Base-by-base conservation (phyloP, 345 rosid species). In the Gossypium australe region DNA sequence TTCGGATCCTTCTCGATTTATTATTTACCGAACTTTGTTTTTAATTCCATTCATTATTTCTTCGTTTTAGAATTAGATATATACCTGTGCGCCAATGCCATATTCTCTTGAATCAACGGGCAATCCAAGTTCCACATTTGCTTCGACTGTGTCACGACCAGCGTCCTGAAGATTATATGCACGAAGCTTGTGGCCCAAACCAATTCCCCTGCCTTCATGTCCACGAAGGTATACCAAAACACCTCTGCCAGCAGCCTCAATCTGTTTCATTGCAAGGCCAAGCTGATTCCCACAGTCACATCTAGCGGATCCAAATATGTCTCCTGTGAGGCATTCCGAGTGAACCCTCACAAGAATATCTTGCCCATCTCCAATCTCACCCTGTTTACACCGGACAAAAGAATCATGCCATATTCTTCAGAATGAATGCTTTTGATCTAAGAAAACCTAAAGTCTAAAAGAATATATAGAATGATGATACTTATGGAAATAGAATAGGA, bases 51-150 rank as follows among this genome's bases (percentile, higher is more conserved):
- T 34, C 41, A 5, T 34, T 34, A 34, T 58, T 22, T 58, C 62
- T 47, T 47, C 25, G 65, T 27, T 60, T 27, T 27, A 7, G n/a
- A 7, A 2, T 45, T 18, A n/a, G 16, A 65, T 43, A 72, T n/a
- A 22, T 87, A 94, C 98, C 98, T 92, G 97, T 61, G 98, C 98
- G 47, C 97, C 98, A 60, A 94, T 90, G 67, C 98, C 98, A 70
- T 94, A 94, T 78, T 94, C 98, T 76, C 98, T 86, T 12, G 98
- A 92, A 83, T 94, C 98, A 79, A 94, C 88, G 16, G 97, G 97
- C 75, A 94, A 86, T 27, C 98, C 97, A 22, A 94, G 82, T 43
- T 94, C 98, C 73, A 82, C 97, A 70, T 94, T 94, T 65, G 98
- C 98, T 85, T 92, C 97, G 38, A 92, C 97, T 0, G 97, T 90